Conservation (phyloP, 2,329 filamentous ascomycete species). For the Chaetomium sp. region DNA sequence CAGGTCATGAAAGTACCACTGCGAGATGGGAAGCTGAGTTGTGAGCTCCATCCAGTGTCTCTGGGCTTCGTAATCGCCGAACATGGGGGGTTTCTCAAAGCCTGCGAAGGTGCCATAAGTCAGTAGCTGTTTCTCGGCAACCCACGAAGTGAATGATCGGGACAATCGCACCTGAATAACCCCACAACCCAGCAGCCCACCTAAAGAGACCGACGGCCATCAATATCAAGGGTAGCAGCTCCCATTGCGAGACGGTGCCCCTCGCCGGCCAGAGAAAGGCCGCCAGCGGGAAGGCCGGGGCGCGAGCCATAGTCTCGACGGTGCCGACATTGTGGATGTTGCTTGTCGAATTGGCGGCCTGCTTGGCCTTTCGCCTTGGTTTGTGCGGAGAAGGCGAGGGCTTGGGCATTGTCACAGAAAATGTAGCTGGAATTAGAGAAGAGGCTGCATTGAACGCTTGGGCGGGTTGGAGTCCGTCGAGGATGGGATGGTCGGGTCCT, state of each 20-base stretch:
- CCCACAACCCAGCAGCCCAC: slow-evolving; percentile 91
- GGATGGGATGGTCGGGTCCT: neutral
- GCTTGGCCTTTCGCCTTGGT: slow-evolving; percentile 60
- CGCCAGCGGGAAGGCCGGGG: slow-evolving; percentile 83
- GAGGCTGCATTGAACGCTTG: slow-evolving; percentile 33
- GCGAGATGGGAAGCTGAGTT: slow-evolving; percentile 80
- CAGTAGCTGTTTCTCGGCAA: neutral
- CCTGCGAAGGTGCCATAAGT: slow-evolving; percentile 52
- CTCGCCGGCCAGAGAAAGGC: slow-evolving; percentile 94
- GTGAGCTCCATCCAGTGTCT: slow-evolving; percentile 99
- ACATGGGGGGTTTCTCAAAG: slow-evolving; percentile 80
- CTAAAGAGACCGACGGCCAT: slow-evolving; percentile 91
- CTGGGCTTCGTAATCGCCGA: slow-evolving; percentile 97
- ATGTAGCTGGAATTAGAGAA: slow-evolving; percentile 19
- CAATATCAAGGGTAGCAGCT: slow-evolving; percentile 81
- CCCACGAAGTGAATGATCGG: neutral
- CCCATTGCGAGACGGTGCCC: slow-evolving; percentile 85
- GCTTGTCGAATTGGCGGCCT: slow-evolving; percentile 46
- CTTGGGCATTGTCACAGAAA: slow-evolving; percentile 51
- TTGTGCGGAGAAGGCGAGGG: slow-evolving; percentile 59
- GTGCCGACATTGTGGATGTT: slow-evolving; percentile 34
- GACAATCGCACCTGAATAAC: slow-evolving; percentile 75
- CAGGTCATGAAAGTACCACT: slow-evolving; percentile 98
- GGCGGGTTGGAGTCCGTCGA: slow-evolving; percentile 1
- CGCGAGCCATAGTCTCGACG: slow-evolving; percentile 52